Base-by-base conservation (phyloP, 768 basidiomycete genomes). In the Chalciporus sphaerocephalus region DNA sequence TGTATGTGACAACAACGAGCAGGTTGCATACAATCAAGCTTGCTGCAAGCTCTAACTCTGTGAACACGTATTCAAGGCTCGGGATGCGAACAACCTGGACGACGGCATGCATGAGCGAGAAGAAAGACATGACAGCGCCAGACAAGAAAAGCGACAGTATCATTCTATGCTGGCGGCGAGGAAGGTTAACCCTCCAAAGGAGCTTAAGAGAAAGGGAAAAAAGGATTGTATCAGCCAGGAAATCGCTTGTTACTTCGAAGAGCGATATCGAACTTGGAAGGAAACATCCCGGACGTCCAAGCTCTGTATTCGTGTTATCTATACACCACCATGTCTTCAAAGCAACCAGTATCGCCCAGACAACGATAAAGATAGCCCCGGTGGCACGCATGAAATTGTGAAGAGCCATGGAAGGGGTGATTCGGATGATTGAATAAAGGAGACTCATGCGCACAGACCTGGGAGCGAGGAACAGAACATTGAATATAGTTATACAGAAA, bases 151-250 rank as follows among this genome's bases (percentile, higher is more conserved):
- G 33, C 8, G 17, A 42, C 8, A 44, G 38, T 23, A 60, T 50
- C 50, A 54, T 54, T 25, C 46, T 40, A n/a, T 48, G 47, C 25
- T 48, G 50, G 30, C 46, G 46, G 38, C 18, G 21, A 25, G 39
- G 48, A 45, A 48, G 48, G 12, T 38, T 54, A 46, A 60, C 21
- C 11, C 46, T 39, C 54, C 58, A 53, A 39, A 54, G 40, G 30
- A 44, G 33, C 18, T 22, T 33, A 8, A 52, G 35, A 28, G 45
- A 48, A 36, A 59, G 21, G 15, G 20, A 17, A 12, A 50, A 36
- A 24, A 51, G 35, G 10, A 22, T 46, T 2, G 41, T 11, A 3
- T 59, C 49, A 4, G 47, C 37, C 21, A 21, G 22, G 12, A 24
- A 20, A 45, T 44, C 41, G 21, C 56, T 34, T 30, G 21, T 18